Percentiles rank a stretch among this genome's conserved stretches.
These are phyloP conservation scores for Rhizopus sp. DNA, from an alignment of 371 early-diverging fungal species.

Conservation along the genomic window DNA sequence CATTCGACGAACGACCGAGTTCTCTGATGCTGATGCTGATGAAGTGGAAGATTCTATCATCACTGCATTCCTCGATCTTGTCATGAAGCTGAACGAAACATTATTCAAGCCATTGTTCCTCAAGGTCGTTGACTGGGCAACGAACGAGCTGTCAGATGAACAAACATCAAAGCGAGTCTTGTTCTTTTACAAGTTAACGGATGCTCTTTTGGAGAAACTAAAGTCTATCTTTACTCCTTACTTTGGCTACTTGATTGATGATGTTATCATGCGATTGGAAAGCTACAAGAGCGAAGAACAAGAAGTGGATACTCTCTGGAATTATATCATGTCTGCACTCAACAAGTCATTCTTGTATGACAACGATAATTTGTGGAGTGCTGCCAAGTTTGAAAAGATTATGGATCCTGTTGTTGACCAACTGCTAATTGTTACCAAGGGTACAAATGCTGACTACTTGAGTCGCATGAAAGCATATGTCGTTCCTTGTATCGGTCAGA, in stretches of 20 bases:
- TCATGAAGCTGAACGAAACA: conserved; percentile 91
- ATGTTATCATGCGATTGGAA: conserved; percentile 62
- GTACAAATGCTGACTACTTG: conserved; percentile 48
- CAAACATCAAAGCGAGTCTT: conserved; percentile 54
- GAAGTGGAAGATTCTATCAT: conserved; percentile 71
- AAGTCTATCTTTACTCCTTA: conserved; percentile 88
- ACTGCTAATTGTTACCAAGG: conserved; percentile 57
- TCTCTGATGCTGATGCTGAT: conserved; percentile 43
- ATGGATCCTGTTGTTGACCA: conserved; percentile 74
- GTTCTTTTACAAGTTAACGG: conserved; percentile 80
- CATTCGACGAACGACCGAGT: conserved; percentile 44
- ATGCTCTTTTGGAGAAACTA: conserved; percentile 72
- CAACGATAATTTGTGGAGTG: conserved; percentile 71
- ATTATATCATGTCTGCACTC: conserved; percentile 60
- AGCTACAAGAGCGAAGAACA: conserved; percentile 46
- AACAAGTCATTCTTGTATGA: conserved; percentile 75
- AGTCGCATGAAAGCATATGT: conserved; percentile 62
- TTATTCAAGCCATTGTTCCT: conserved; percentile 93
- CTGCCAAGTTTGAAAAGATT: conserved; percentile 75
- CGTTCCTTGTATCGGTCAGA: conserved; percentile 81
- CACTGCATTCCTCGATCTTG: conserved; percentile 74
- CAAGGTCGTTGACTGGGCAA: conserved; percentile 90
- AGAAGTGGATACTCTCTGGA: conserved; percentile 57
- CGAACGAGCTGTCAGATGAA: conserved; percentile 53
- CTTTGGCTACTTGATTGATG: conserved; percentile 77